phyloP scores from a whole-genome alignment of 2,329 filamentous ascomycete species.

The Trichophaea hybrida region DNA sequence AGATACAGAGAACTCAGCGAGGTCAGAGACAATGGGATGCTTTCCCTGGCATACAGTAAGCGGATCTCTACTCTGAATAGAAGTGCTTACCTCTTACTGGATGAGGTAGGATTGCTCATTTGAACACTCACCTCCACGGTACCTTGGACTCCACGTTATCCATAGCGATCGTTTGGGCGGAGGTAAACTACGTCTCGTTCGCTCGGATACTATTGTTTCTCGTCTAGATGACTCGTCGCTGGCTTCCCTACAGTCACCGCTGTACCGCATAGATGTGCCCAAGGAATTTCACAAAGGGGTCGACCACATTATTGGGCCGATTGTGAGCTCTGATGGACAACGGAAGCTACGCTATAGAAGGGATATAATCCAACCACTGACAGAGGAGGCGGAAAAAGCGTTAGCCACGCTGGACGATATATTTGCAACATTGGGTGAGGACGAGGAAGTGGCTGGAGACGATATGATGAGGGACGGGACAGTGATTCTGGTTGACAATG shows the following conservation, averaged over 20 bases:
- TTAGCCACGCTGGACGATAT: constrained; percentile 28
- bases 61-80: background rate
- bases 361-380: constrained; percentile 29
- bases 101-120: constrained; percentile 26
- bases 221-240: constrained; percentile 14
- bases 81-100: background rate
- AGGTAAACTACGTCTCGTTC: constrained; percentile 25
- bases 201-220: constrained; percentile 19
- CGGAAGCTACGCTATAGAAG: constrained; percentile 27
- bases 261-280: constrained; percentile 27
- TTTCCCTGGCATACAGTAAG: constrained; percentile 29
- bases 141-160: constrained; percentile 28
- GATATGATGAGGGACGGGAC: constrained; percentile 27
- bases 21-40: constrained; percentile 26
- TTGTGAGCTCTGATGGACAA: constrained; percentile 21
- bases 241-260: constrained; percentile 16
- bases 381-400: constrained; percentile 25
- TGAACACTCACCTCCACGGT: constrained; percentile 25
- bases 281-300: constrained; percentile 29
- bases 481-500: constrained; percentile 31
- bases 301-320: constrained; percentile 22
- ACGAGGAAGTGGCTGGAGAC: constrained; percentile 25
- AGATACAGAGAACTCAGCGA: constrained; percentile 13
- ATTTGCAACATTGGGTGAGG: constrained; percentile 18
- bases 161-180: constrained; percentile 25